Evolutionary conservation across 768 basidiomycete species (phyloP).

Genomic region (Agrocybe praecox): DNA sequence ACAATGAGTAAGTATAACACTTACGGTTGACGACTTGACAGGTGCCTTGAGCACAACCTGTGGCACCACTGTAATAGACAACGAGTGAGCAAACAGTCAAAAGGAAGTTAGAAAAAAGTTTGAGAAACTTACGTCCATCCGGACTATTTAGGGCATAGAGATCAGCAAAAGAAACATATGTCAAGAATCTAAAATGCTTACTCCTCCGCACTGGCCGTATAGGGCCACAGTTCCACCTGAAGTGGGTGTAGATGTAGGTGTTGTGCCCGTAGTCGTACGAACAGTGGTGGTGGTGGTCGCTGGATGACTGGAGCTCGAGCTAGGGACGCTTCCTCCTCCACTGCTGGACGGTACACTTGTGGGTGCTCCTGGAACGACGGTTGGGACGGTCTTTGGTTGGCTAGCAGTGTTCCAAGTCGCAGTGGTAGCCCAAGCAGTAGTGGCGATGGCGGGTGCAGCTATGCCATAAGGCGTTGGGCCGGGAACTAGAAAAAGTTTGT

Average conservation of each 20-base stretch:
- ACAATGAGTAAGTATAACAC: background rate
- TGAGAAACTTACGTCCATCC: constrained; percentile 9
- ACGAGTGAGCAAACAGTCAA: background rate
- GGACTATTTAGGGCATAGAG: background rate
- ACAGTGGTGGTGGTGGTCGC: background rate
- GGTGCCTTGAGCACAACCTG: constrained; percentile 5
- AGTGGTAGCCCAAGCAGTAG: constrained; percentile 45
- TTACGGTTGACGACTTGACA: constrained; percentile 6
- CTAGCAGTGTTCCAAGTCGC: constrained; percentile 53
- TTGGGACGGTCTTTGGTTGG: constrained; percentile 49
- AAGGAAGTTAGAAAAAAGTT: background rate
- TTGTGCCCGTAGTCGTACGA: background rate
- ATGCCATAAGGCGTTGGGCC: constrained; percentile 47
- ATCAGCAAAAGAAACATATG: background rate
- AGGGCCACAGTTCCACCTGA: background rate
- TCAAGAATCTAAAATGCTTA: background rate
- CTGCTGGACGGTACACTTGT: background rate
- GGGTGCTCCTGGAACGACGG: constrained; percentile 19
- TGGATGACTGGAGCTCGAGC: background rate
- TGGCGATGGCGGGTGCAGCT: constrained; percentile 39
- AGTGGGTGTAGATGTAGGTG: background rate
- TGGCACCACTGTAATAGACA: background rate
- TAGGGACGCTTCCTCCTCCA: constrained; percentile 4
- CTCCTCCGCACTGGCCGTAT: constrained; percentile 10
- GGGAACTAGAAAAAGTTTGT: background rate